Percentiles rank a stretch among this genome's conserved stretches.
These are phyloP conservation scores for Dictyophora rubrovolvata DNA, from an alignment of 768 basidiomycete genomes.

Conservation along the genomic window DNA sequence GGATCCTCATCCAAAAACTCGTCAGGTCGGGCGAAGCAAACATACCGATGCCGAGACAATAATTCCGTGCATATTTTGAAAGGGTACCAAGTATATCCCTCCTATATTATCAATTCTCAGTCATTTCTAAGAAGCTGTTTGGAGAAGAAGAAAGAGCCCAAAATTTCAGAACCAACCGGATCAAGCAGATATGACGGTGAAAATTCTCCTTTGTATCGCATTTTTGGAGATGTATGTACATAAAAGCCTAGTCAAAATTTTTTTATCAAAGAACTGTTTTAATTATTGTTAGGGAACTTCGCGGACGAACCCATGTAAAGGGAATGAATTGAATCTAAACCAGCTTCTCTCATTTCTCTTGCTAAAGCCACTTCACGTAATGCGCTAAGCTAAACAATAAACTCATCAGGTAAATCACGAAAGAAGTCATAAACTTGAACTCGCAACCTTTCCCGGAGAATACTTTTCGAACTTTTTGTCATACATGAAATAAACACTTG, in stretches of 20 bases:
- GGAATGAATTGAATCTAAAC: constrained; percentile 48
- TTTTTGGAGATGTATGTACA: constrained; percentile 85
- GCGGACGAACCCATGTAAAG: constrained; percentile 74
- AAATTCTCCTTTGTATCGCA: constrained; percentile 95
- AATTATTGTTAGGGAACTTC: neutral
- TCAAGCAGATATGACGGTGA: constrained; percentile 79
- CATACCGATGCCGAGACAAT: constrained; percentile 62
- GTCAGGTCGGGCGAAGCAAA: constrained; percentile 55
- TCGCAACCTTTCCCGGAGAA: constrained; percentile 67
- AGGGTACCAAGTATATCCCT: constrained; percentile 69
- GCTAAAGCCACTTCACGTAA: constrained; percentile 71
- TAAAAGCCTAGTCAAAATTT: constrained; percentile 63
- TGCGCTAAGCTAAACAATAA: constrained; percentile 67
- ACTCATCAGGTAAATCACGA: too few species aligned
- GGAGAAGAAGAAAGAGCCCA: too few species aligned
- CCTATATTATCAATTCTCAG: constrained; percentile 31
- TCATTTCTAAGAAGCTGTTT: too few species aligned
- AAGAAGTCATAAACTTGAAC: neutral
- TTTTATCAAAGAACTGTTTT: too few species aligned
- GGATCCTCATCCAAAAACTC: constrained; percentile 34
- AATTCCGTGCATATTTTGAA: constrained; percentile 45
- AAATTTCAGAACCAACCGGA: constrained; percentile 50
- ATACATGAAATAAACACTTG: constrained; percentile 83
- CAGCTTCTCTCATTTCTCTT: constrained; percentile 63
- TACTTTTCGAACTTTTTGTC: constrained; percentile 56